Evolutionary conservation across 2,329 filamentous ascomycete species (phyloP), one percentile per base, ranked within the genome.

Genomic region (Xylaria sp.): DNA sequence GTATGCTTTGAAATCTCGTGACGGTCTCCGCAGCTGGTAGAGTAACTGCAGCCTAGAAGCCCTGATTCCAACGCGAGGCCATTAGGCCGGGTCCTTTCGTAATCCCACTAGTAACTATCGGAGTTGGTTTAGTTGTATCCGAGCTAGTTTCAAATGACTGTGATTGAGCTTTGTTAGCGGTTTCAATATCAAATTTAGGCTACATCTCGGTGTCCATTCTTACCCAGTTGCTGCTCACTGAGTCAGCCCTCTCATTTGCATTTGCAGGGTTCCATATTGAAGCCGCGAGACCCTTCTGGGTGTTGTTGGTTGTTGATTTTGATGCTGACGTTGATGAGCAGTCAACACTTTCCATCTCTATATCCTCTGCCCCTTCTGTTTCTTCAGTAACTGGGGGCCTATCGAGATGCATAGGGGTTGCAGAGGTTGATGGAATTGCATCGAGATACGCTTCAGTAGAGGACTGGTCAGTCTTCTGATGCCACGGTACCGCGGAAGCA

Each of bases 191-290:
- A 48, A 37, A 37, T 9, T 9, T 10, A 6, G 13, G 12, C 10
- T 52, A 5, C 10, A 25, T 46, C 46, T 12, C 23, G 5, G 39
- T 25, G 10, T 37, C n/a, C 6, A 4, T 18, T 51, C 5, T 23
- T 65, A 68, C 68, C 60, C 64, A 56, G 39, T 15, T 55, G n/a
- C 46, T 54, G 10, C 8, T 2, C 32, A 8, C 13, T 1, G 59
- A 60, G 13, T 32, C 18, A 8, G 20, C 8, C 18, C 41, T 56
- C 23, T 2, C 32, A 32, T 60, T 54, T 32, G 48, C 41, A 13
- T 70, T 70, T 39, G 58, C 63, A 10, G 69, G 66, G 18, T 71
- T 70, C 70, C 66, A 71, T 9, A 51, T 64, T 37, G 70, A 72
- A 60, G 20, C 39, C 50, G 63, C 57, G n/a, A 72, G 57, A n/a